Evolutionary conservation across 1,139 yeast species (phyloP), one percentile per base, ranked within the genome.

Genomic region (Yamadazyma diddensiae): DNA sequence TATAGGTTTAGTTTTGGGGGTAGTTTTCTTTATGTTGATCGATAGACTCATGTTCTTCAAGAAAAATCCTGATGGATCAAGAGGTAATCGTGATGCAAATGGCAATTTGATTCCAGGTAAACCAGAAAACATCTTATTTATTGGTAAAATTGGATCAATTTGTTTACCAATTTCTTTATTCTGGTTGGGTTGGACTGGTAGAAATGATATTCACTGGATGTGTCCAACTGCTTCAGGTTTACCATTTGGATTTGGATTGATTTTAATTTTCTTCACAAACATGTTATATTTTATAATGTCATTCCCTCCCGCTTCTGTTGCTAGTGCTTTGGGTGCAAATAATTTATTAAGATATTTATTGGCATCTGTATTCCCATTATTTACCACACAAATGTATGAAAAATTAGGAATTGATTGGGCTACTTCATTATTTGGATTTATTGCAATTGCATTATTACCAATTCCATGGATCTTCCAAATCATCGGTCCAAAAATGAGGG

Each of bases 161-260:
- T 69, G 77, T 15, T 61, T 84, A 40, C 90, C 90, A 12, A 64
- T 79, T 28, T 71, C 86, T 0, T 65, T 84, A 37, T 84, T 85
- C 57, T 84, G 94, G 94, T 66, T 83, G 38, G 94, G 82, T 10
- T 84, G 94, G 94, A 71, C 90, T 3, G 74, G 86, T 5, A 71
- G 75, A 49, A 30, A 33, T 5, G 41, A 61, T n/a, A 76, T 83
- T 19, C 94, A 84, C 55, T 86, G 94, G 94, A 78, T 83, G 64
- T 82, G 78, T 11, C 88, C 94, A 9, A 67, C 80, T 27, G 75
- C 83, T 20, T 79, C 92, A 1, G 88, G 87, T 42, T 70, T 78
- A 24, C 82, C 88, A 24, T 83, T 83, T 51, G 90, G 92, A 1
- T 79, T 79, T 50, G 86, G 92, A 2, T 65, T 82, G 40, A 73